Conservation (phyloP, 495 filamentous ascomycete species). For the Aspergillus nanangensis region DNA sequence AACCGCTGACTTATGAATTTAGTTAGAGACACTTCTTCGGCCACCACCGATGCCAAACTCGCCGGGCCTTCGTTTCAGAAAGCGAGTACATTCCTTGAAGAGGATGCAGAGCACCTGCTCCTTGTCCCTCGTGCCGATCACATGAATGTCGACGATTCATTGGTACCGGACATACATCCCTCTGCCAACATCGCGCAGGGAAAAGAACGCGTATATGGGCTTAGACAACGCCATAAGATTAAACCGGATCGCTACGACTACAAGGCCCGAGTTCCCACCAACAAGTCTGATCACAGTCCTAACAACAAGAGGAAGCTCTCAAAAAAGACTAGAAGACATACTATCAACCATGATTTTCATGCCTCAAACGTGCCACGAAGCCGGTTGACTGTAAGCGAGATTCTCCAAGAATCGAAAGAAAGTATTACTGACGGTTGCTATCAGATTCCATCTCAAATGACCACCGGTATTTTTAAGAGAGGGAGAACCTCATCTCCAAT, state of each 20-base stretch:
- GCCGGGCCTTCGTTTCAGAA: too few relatives aligned
- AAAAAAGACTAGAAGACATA: constrained; percentile 33
- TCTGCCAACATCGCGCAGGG: not conserved
- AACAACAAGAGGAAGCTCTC: constrained; percentile 35
- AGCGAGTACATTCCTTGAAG: too few relatives aligned
- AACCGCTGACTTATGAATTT: too few relatives aligned
- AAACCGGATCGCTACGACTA: constrained; percentile 50
- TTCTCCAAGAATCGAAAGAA: not conserved
- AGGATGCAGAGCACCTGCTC: too few relatives aligned
- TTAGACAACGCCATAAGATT: constrained; percentile 57
- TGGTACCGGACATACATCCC: not conserved
- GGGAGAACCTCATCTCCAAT: constrained; percentile 60
- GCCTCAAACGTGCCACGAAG: constrained; percentile 58
- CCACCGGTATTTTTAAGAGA: constrained; percentile 64
- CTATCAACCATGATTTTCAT: constrained; percentile 58
- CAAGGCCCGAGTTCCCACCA: constrained; percentile 18
- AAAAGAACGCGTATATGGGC: constrained; percentile 47
- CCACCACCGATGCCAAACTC: too few relatives aligned
- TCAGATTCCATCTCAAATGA: constrained; percentile 48
- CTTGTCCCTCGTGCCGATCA: too few relatives aligned
- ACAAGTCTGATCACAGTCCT: constrained; percentile 17
- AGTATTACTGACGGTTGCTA: constrained; percentile 15
- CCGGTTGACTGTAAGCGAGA: constrained; percentile 55
- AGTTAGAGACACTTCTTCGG: too few relatives aligned
- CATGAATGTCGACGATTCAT: too few relatives aligned